Evolutionary conservation across 805 yeast species (phyloP), one percentile per base, ranked within the genome.

Genomic region (Zygosaccharomyces pseudorouxii): DNA sequence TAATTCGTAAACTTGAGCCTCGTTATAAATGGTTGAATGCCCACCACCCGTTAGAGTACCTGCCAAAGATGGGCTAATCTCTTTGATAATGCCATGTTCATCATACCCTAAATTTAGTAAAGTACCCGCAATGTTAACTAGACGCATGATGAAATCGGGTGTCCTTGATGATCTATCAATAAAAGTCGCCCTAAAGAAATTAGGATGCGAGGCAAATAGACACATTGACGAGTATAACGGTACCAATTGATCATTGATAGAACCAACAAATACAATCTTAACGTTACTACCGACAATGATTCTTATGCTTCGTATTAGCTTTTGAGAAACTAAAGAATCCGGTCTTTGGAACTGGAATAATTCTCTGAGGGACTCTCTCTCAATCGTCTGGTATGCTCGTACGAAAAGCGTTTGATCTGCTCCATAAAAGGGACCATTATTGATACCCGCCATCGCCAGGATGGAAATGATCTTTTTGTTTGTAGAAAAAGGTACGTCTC

Each of bases 21-120:
- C 96, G 58, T 86, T 85, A 66, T 92, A 92, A 23, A 93, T 81
- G 53, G 78, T 84, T 0, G 97, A 89, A 64, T 92, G 99, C 0
- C 99, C 99, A 6, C 93, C 90, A 2, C 97, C 97, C 0, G 97
- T 92, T 46, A 93, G 71, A 1, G 96, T 86, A 0, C 99, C 99
- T 0, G 95, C 93, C 53, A 86, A 67, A 0, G 87, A 76, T 37
- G 74, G 77, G 47, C 96, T 87, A 38, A 92, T 76, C 62, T 93
- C 97, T 53, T 83, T 83, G 18, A 92, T 73, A 11, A 93, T 85
- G 19, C 89, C 93, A 62, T 88, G 92, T 62, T 92, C 99, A 42
- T 84, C 79, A 44, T 72, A 76, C 0, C 98, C 98, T 41, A 81
- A 56, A 63, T 92, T 89, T 47, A 85, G 79, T 39, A 90, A 67